Evolutionary conservation across 305 asterid genomes (phyloP).

Genomic region (Rubia tinctorum): DNA sequence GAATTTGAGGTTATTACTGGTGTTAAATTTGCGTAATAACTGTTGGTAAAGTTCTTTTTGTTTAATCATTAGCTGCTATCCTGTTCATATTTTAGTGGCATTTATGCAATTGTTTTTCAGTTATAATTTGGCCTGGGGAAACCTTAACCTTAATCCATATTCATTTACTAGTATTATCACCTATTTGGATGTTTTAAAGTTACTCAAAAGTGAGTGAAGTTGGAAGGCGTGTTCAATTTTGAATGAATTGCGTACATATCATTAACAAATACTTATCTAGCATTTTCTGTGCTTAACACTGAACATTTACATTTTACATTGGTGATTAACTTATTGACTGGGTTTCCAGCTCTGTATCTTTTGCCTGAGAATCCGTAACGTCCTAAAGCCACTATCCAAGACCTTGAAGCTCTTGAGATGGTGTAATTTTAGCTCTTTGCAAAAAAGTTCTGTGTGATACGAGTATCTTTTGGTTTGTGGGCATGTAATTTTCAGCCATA

Average conservation of each 20-base stretch:
- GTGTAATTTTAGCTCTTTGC: background rate
- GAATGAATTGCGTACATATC: background rate
- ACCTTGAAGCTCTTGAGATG: background rate
- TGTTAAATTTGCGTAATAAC: background rate
- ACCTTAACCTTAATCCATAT: background rate
- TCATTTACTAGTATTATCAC: background rate
- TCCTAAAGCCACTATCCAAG: background rate
- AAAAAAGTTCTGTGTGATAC: background rate
- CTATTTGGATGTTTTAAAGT: background rate
- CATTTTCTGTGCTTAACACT: background rate
- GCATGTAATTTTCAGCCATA: too few relatives aligned
- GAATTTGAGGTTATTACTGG: constrained; percentile 21
- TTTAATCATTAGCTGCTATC: background rate
- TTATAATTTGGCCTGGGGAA: background rate
- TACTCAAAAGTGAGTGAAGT: background rate
- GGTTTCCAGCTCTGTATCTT: background rate
- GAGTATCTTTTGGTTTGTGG: background rate
- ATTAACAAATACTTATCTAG: background rate
- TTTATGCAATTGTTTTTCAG: background rate
- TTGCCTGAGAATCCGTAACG: constrained; percentile 3
- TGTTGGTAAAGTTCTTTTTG: background rate
- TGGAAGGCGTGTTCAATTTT: background rate
- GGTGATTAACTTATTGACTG: background rate
- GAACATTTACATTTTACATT: background rate
- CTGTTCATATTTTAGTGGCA: background rate